These are phyloP conservation scores for Rhizopus sp. DNA, from an alignment of 371 early-diverging fungal species.

Conservation along the genomic window DNA sequence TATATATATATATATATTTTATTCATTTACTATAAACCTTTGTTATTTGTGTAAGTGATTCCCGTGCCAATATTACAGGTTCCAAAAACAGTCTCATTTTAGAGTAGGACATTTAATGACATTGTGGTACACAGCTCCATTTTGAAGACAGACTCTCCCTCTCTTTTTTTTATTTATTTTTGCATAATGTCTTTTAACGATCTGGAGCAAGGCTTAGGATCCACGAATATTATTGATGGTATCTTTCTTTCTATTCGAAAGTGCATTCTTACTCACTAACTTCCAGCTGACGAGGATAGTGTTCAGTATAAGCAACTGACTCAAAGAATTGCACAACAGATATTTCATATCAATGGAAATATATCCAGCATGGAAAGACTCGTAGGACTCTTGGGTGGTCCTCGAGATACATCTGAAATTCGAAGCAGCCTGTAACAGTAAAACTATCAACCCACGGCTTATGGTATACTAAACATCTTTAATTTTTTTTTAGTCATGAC, in stretches of 20 bases:
- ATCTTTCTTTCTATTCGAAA: background rate
- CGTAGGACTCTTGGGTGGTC: slow-evolving; percentile 73
- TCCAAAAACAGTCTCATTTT: too few relatives aligned
- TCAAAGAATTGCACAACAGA: slow-evolving; percentile 68
- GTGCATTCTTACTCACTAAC: background rate
- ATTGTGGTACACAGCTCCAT: too few relatives aligned
- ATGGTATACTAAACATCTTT: background rate
- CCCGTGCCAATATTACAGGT: too few relatives aligned
- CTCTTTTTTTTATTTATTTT: slow-evolving; percentile 9
- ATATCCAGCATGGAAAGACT: slow-evolving; percentile 81
- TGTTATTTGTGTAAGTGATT: too few relatives aligned
- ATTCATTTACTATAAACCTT: too few relatives aligned
- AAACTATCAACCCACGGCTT: background rate
- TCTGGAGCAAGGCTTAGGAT: slow-evolving; percentile 50
- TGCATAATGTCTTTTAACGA: slow-evolving; percentile 58
- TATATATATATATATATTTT: too few relatives aligned
- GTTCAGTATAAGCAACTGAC: slow-evolving; percentile 52
- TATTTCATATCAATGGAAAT: slow-evolving; percentile 76
- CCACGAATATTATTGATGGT: slow-evolving; percentile 13
- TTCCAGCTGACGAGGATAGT: slow-evolving; percentile 41
- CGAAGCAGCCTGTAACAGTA: slow-evolving; percentile 67
- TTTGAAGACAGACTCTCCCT: background rate
- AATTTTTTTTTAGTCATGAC: slow-evolving; percentile 57
- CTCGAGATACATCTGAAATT: slow-evolving; percentile 77
- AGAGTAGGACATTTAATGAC: too few relatives aligned